Conservation (phyloP, 2,329 filamentous ascomycete species). For the Acarospora socialis region DNA sequence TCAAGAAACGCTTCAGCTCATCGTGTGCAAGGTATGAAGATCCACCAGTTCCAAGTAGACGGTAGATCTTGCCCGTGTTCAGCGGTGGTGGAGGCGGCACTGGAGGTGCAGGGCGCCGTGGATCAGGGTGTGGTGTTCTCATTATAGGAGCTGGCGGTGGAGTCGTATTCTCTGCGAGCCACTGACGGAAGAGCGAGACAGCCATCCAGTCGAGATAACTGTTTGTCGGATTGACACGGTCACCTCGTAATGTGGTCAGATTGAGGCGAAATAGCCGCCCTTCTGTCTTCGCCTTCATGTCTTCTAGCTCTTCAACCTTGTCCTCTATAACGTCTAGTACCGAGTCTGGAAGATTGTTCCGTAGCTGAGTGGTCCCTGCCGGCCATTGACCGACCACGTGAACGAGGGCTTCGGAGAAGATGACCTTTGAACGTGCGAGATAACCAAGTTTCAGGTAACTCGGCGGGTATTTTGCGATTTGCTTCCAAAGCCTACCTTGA, state of each 20-base stretch:
- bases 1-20: conserved; percentile 81
- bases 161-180: conserved; percentile 81
- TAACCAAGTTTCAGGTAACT: conserved; percentile 84
- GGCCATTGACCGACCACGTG: conserved; percentile 96
- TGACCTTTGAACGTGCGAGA: conserved; percentile 66
- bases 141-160: conserved; percentile 45
- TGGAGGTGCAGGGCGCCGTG: conserved; percentile 18
- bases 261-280: conserved; percentile 68
- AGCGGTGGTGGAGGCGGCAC: conserved; percentile 26
- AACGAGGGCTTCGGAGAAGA: conserved; percentile 75
- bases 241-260: conserved; percentile 63
- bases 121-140: conserved; percentile 19
- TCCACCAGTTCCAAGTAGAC: conserved; percentile 53
- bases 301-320: conserved; percentile 83
- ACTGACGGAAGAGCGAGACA: conserved; percentile 76
- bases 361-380: conserved; percentile 59
- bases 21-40: conserved; percentile 63
- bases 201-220: conserved; percentile 83
- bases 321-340: conserved; percentile 87
- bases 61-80: conserved; percentile 59
- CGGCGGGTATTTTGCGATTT: conserved; percentile 90
- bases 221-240: conserved; percentile 65
- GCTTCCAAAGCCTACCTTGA: conserved; percentile 80
- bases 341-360: conserved; percentile 52
- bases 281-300: conserved; percentile 66